A percentile compares a stretch with the other conserved stretches of the same genome.
These are phyloP conservation scores for Penicillium sp. DNA, from an alignment of 2,329 filamentous ascomycete genomes.

Conservation along the genomic window DNA sequence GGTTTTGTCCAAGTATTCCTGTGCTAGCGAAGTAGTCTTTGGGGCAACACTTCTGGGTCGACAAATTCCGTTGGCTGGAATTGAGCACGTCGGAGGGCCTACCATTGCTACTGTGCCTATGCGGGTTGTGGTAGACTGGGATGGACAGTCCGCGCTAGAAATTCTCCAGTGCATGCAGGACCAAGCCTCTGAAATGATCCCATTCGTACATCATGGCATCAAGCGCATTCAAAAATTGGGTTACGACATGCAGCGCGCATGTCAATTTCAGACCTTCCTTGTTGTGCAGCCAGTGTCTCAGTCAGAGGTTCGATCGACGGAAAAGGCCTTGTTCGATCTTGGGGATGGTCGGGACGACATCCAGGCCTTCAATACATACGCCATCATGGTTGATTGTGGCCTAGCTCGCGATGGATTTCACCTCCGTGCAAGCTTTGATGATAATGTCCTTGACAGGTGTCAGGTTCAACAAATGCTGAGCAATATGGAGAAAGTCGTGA, in stretches of 20 bases:
- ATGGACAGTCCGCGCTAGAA: not conserved
- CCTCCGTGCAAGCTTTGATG: not conserved
- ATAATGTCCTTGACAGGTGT: not conserved
- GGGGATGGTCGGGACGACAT: not conserved
- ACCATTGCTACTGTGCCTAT: not conserved
- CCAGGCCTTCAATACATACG: slow-evolving; percentile 1
- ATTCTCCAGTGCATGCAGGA: not conserved
- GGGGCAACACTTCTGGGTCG: not conserved
- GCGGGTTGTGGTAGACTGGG: not conserved
- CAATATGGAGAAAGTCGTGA: not conserved
- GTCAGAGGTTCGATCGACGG: not conserved
- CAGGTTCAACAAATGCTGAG: not conserved
- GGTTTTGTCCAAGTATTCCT: not conserved
- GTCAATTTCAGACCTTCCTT: not conserved
- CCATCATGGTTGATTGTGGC: not conserved
- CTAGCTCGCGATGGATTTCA: not conserved
- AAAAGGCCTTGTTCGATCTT: not conserved
- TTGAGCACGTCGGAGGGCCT: not conserved
- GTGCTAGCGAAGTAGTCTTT: not conserved
- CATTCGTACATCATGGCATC: slow-evolving; percentile 14
- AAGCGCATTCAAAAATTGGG: not conserved
- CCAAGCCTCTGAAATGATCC: slow-evolving; percentile 4
- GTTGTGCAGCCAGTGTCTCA: not conserved
- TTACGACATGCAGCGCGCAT: not conserved
- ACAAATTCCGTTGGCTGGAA: not conserved